phyloP scores from a whole-genome alignment of 1,284 basidiomycete species.

The Austroboletus niveus region DNA sequence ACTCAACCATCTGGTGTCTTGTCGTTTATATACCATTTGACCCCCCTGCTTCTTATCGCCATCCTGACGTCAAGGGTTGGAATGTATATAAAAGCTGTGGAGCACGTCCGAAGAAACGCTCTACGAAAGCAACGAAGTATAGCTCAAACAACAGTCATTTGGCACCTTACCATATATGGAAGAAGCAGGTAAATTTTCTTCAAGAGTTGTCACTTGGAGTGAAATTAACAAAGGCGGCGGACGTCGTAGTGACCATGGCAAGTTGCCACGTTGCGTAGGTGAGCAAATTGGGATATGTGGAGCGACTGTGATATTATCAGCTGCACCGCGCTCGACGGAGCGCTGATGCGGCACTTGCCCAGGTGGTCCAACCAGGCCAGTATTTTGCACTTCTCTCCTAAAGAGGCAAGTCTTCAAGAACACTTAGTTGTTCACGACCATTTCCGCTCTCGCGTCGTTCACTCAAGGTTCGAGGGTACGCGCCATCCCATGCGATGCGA shows the following conservation, averaged over 20 bases:
- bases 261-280: neutral
- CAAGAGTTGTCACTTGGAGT: neutral
- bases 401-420: conserved; percentile 22
- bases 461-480: conserved; percentile 13
- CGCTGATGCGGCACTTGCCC: neutral
- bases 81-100: conserved; percentile 7
- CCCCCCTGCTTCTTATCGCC: conserved; percentile 3
- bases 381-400: neutral
- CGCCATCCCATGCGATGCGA: neutral
- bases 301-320: neutral
- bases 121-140: conserved; percentile 9
- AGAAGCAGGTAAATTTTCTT: neutral
- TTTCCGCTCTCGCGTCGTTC: conserved; percentile 12
- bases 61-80: conserved; percentile 33
- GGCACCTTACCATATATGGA: conserved; percentile 1
- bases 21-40: conserved; percentile 24
- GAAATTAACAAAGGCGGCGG: neutral
- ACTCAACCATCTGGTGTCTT: neutral
- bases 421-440: conserved; percentile 12
- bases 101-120: neutral
- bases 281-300: conserved; percentile 4
- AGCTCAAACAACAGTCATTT: conserved; percentile 9
- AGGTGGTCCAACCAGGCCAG: neutral
- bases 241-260: neutral
- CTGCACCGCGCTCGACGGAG: neutral